Evolutionary conservation across 2,329 filamentous ascomycete species (phyloP).

Genomic region (Cercospora sp.): DNA sequence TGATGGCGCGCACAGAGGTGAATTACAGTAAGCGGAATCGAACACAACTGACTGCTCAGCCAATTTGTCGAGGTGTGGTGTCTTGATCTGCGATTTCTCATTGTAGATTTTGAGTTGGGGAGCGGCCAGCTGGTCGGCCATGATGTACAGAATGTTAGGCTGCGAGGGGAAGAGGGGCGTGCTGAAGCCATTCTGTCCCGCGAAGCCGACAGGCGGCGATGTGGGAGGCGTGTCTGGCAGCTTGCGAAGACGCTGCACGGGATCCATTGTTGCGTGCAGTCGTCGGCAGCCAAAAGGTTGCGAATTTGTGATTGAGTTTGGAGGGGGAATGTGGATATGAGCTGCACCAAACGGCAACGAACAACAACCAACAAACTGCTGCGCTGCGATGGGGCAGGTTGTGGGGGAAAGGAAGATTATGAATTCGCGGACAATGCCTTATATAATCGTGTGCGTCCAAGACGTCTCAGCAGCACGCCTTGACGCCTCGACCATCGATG

Average conservation of each 20-base stretch:
- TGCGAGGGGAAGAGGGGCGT: conserved; percentile 45
- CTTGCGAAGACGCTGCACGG: conserved; percentile 35
- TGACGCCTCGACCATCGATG: neutral
- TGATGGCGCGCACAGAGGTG: conserved; percentile 86
- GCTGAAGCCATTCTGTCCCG: conserved; percentile 43
- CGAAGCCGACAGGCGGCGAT: conserved; percentile 41
- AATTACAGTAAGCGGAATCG: conserved; percentile 91
- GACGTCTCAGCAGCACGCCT: neutral
- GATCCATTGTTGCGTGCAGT: conserved; percentile 20
- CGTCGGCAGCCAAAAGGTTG: neutral
- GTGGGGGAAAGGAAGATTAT: neutral
- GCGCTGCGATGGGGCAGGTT: neutral
- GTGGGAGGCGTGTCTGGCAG: conserved; percentile 39
- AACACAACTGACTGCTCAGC: conserved; percentile 83
- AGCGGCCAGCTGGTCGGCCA: conserved; percentile 93
- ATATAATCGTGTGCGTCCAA: conserved; percentile 4
- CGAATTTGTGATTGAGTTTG: neutral
- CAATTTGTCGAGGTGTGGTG: conserved; percentile 81
- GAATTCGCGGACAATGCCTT: neutral
- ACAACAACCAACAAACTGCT: neutral
- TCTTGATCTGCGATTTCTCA: conserved; percentile 82
- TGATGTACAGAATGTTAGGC: conserved; percentile 87
- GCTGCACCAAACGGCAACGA: neutral
- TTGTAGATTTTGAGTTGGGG: conserved; percentile 92
- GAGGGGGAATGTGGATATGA: neutral